Evolutionary conservation across 2,329 filamentous ascomycete species (phyloP).

Genomic region (Lachnellula subtilissima): DNA sequence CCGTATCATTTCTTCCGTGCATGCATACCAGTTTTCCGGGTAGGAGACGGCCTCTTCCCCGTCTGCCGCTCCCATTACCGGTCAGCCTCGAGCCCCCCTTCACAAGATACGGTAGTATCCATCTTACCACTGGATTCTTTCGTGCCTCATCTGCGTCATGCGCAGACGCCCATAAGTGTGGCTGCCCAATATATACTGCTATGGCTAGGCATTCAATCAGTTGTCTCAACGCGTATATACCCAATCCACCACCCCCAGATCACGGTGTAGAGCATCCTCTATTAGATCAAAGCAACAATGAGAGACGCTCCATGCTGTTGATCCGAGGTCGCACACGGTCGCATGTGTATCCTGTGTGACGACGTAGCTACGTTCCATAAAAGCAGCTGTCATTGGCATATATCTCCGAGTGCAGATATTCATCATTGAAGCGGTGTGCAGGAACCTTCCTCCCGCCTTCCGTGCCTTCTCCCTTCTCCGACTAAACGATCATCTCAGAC

Average conservation of each 20-base stretch:
- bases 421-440: conserved; percentile 18
- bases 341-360: conserved; percentile 15
- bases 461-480: conserved; percentile 8
- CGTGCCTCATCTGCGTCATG: background rate
- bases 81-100: background rate
- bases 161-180: background rate
- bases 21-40: too few relatives aligned
- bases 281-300: background rate
- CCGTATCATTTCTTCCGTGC: too few relatives aligned
- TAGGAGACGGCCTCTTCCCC: too few relatives aligned
- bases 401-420: conserved; percentile 7
- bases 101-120: background rate
- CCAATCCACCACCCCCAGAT: background rate
- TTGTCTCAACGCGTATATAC: background rate
- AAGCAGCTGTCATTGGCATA: conserved; percentile 12
- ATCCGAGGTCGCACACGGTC: conserved; percentile 17
- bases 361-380: conserved; percentile 13
- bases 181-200: background rate
- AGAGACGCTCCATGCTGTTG: background rate
- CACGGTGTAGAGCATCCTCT: background rate
- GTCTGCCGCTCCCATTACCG: too few relatives aligned
- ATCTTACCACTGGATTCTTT: background rate
- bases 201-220: background rate
- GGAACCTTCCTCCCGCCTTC: conserved; percentile 3
- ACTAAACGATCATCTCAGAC: conserved; percentile 1